A percentile compares a stretch with the other conserved stretches of the same genome.
These are phyloP conservation scores for Aplosporella prunicola DNA, from an alignment of 2,329 filamentous ascomycete genomes.

Conservation along the genomic window DNA sequence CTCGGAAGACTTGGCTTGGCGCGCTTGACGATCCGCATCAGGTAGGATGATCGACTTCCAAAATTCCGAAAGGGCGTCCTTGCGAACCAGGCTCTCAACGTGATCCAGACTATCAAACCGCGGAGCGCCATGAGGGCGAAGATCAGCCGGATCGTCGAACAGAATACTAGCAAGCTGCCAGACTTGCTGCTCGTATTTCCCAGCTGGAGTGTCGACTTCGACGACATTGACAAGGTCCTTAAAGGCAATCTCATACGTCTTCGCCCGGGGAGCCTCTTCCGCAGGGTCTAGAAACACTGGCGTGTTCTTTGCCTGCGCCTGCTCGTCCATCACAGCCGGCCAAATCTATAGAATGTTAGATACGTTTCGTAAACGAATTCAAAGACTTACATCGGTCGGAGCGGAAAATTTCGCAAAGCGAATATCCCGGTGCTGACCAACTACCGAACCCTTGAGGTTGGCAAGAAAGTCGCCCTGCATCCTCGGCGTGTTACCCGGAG, in stretches of 20 bases:
- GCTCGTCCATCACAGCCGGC: slow-evolving; percentile 5
- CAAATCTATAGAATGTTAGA: slow-evolving; percentile 5
- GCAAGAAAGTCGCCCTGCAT: slow-evolving; percentile 43
- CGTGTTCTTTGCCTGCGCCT: slow-evolving; percentile 3
- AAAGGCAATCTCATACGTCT: slow-evolving; percentile 29
- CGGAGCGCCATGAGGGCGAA: no score
- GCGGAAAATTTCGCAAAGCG: slow-evolving; percentile 55
- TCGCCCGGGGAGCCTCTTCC: slow-evolving; percentile 8
- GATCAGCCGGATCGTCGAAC: slow-evolving; percentile 40
- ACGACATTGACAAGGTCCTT: slow-evolving; percentile 44
- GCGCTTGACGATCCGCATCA: slow-evolving; percentile 37
- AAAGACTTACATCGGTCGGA: slow-evolving; percentile 28
- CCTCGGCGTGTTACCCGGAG: slow-evolving; percentile 31
- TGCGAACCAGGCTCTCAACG: slow-evolving; percentile 32
- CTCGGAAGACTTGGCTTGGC: slow-evolving; percentile 56
- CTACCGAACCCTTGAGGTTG: slow-evolving; percentile 48
- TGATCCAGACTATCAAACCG: slow-evolving; percentile 42
- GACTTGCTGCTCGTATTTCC: slow-evolving; percentile 57
- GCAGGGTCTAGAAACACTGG: slow-evolving; percentile 1
- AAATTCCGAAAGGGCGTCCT: slow-evolving; percentile 59
- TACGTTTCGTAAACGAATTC: slow-evolving; percentile 6
- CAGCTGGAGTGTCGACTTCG: slow-evolving; percentile 27
- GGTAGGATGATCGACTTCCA: slow-evolving; percentile 42
- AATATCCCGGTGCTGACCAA: slow-evolving; percentile 55
- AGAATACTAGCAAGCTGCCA: slow-evolving; percentile 84